Conservation (phyloP, 257 asterid genomes). For the Scutellaria galericulata region DNA sequence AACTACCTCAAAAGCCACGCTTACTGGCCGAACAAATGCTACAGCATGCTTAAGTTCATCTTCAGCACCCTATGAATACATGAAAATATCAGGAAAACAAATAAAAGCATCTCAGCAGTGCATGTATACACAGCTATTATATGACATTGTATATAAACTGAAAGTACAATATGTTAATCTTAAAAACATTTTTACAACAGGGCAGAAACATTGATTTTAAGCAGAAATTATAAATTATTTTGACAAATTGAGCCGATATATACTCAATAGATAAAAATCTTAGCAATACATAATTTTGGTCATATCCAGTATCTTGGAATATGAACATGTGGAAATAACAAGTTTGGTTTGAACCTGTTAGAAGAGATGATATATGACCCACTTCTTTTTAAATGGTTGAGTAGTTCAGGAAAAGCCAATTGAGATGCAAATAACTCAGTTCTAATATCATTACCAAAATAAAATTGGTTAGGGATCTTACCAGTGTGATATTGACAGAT, state of each 20-base stretch:
- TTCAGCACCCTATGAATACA: conserved; percentile 73
- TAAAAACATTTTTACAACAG: background rate
- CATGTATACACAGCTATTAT: background rate
- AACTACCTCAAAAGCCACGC: conserved; percentile 87
- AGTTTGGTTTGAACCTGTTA: background rate
- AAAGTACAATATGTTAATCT: background rate
- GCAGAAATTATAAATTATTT: conserved; percentile 9
- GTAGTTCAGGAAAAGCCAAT: background rate
- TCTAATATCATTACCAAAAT: background rate
- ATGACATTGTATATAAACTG: background rate
- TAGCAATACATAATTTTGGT: background rate
- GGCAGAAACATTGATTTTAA: conserved; percentile 18
- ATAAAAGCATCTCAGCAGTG: background rate
- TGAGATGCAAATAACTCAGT: background rate
- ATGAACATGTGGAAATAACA: background rate
- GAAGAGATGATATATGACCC: background rate
- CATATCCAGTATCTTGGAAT: background rate
- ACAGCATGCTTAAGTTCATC: conserved; percentile 89
- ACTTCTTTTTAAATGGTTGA: background rate
- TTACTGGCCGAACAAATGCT: conserved; percentile 77
- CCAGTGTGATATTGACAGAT: conserved; percentile 92
- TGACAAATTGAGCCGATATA: background rate
- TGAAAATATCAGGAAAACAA: conserved; percentile 14
- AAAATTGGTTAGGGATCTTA: conserved; percentile 41
- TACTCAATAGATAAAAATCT: background rate